Conservation (phyloP, 2,329 filamentous ascomycete species). For the Sclerotinia spermophila region DNA sequence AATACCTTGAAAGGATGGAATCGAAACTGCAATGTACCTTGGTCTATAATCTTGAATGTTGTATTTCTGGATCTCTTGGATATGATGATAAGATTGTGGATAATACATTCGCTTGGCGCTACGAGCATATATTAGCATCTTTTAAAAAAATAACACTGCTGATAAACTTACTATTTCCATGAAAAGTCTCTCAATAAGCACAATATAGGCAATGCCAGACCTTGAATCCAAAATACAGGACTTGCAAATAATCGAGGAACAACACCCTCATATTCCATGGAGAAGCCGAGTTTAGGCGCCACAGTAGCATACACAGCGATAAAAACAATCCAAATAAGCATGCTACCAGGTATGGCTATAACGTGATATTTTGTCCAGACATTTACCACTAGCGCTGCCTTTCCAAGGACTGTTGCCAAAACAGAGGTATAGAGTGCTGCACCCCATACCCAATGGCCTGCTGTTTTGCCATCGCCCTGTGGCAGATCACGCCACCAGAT, state of each 20-base stretch:
- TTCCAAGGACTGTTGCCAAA: slow-evolving; percentile 89
- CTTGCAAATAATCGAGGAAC: slow-evolving; percentile 76
- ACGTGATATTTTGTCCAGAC: slow-evolving; percentile 99
- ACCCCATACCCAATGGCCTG: slow-evolving; percentile 98
- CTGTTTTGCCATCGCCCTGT: slow-evolving; percentile 72
- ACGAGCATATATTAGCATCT: slow-evolving; percentile 25
- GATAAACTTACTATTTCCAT: slow-evolving; percentile 74
- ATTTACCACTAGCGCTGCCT: slow-evolving; percentile 90
- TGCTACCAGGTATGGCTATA: slow-evolving; percentile 88
- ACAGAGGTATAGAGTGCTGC: slow-evolving; percentile 90
- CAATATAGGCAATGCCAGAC: slow-evolving; percentile 71
- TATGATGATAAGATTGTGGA: slow-evolving; percentile 93
- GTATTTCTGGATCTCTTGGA: slow-evolving; percentile 99
- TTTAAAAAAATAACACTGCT: background rate
- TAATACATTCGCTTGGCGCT: slow-evolving; percentile 90
- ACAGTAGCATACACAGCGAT: slow-evolving; percentile 83
- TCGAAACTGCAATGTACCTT: slow-evolving; percentile 54
- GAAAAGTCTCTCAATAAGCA: slow-evolving; percentile 86
- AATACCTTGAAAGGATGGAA: slow-evolving; percentile 23
- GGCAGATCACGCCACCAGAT: slow-evolving; percentile 81
- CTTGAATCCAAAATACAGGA: slow-evolving; percentile 88
- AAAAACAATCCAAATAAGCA: slow-evolving; percentile 88
- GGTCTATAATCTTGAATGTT: slow-evolving; percentile 99
- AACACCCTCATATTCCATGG: slow-evolving; percentile 79
- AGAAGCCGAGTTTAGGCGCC: slow-evolving; percentile 77